A percentile compares a stretch with the other conserved stretches of the same genome.
These are phyloP conservation scores for Taiozyma sp. DNA, from an alignment of 1,139 yeast species.

Conservation along the genomic window DNA sequence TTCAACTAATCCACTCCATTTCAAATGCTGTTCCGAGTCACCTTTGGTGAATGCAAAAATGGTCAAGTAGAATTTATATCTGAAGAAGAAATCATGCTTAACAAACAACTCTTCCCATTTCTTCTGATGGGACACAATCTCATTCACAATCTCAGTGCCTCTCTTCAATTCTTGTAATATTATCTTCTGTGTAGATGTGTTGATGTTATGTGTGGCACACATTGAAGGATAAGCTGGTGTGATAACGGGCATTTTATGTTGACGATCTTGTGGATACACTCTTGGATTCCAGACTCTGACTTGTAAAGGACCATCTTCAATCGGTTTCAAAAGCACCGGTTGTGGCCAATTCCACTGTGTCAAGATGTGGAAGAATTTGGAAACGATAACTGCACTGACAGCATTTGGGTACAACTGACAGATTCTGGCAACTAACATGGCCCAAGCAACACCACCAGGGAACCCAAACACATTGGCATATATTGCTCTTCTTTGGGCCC, in stretches of 20 bases:
- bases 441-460: slow-evolving; percentile 99
- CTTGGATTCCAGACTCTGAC: slow-evolving; percentile 97
- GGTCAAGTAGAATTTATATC: slow-evolving; percentile 82
- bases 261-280: slow-evolving; percentile 80
- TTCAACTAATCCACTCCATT: slow-evolving; percentile 93
- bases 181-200: slow-evolving; percentile 79
- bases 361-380: slow-evolving; percentile 82
- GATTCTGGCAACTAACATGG: slow-evolving; percentile 94
- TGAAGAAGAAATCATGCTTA: slow-evolving; percentile 77
- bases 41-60: slow-evolving; percentile 75
- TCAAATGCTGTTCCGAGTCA: slow-evolving; percentile 71
- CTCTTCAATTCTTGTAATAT: slow-evolving; percentile 72
- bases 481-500: slow-evolving; percentile 96
- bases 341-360: slow-evolving; percentile 98
- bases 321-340: slow-evolving; percentile 86
- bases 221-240: slow-evolving; percentile 99
- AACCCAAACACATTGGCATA: slow-evolving; percentile 95
- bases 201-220: slow-evolving; percentile 98
- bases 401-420: slow-evolving; percentile 97
- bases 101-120: slow-evolving; percentile 73
- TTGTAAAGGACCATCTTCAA: slow-evolving; percentile 96
- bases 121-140: slow-evolving; percentile 59
- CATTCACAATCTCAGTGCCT: slow-evolving; percentile 67
- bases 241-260: slow-evolving; percentile 96
- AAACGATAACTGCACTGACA: slow-evolving; percentile 84